Base-by-base conservation (phyloP, 768 basidiomycete genomes). In the Scleroderma citrinum region DNA sequence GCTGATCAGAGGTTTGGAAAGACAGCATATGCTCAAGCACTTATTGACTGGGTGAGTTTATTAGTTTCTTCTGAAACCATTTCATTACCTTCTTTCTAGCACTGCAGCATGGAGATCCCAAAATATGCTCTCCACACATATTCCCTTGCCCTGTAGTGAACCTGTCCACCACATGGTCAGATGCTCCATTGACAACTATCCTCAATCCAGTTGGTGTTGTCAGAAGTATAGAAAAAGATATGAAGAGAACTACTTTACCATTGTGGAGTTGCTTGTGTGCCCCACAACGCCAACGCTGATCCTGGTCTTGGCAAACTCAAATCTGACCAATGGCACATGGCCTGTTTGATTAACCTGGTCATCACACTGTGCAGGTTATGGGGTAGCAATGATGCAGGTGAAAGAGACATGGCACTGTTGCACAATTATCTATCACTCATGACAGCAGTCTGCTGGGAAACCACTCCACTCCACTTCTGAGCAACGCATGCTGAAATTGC, bases 231-330 rank as follows among this genome's bases (percentile, higher is more conserved):
- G 50, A 21, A 17, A n/a, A n/a, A 29, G 51, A 52, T n/a, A 47
- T 52, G 34, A 30, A 10, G 20, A 30, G 24, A 16, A 55, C 61
- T 21, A 34, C 37, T 17, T 21, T 62, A 16, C 60, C 60, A 3
- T 46, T 52, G 19, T 55, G 49, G 54, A n/a, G 52, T 63, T 21
- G 47, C 58, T 17, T 54, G 56, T 1, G 65, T 59, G 40, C 69
- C 68, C 16, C 51, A 3, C 10, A 69, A 69, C 50, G 53, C 67
- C 36, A 66, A 68, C 12, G n/a, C n/a, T n/a, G 61, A 68, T 34
- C 30, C 51, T 10, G 53, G 35, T 1, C 68, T 68, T 53, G 66
- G 65, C n/a, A 69, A 69, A 39, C 57, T 71, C 6, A 69, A 68
- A 46, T 66, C 65, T 21, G 50, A 66, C 49, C 52, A 69, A 43